Base-by-base conservation (phyloP, 1,284 basidiomycete species). In the Cutaneotrichosporon sp. region DNA sequence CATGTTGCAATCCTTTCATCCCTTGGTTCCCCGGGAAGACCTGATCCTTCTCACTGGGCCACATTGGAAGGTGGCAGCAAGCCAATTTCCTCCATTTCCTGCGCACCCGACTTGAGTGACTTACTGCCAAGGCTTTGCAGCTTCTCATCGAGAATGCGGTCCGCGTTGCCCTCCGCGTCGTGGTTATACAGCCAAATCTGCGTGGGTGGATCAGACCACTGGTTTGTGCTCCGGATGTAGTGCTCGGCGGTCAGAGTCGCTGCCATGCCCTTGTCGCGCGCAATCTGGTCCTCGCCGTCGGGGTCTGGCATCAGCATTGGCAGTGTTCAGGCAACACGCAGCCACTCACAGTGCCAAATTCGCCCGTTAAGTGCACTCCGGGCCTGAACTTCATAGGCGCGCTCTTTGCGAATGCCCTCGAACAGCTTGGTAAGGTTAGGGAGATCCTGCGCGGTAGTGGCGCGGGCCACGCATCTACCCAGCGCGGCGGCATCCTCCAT, bases 401-500 rank as follows among this genome's bases (percentile, higher is more conserved):
- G 37, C 17, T 48, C 46, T 29, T 26, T 52, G 4, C 55, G 35
- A 1, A 57, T 43, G 3, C 42, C 35, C 32, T 52, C 38, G 34
- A 44, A 57, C 24, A 33, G 39, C n/a, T 25, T 11, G 12, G 42
- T 49, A n/a, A 52, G 39, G 17, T 14, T 17, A 1, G 46, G 46
- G 2, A 55, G 10, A 14, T 37, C 26, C 8, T 37, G n/a, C 16
- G 25, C 16, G 16, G 29, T n/a, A 3, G 10, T 17, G 16, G 27
- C 39, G 6, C 55, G 50, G 2, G 45, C 43, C n/a, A 57, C 33
- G 22, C 51, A 52, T 5, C 46, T 46, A 4, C 57, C 57, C 17
- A 59, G 53, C 27, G 53, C 46, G 16, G 54, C 58, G 10, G 58
- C 55, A 25, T 57, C 55, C 46, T 57, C 55, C 26, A 57, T 49